These are phyloP conservation scores for Ulmus americana DNA, from an alignment of 331 rosid genomes.

Conservation along the genomic window DNA sequence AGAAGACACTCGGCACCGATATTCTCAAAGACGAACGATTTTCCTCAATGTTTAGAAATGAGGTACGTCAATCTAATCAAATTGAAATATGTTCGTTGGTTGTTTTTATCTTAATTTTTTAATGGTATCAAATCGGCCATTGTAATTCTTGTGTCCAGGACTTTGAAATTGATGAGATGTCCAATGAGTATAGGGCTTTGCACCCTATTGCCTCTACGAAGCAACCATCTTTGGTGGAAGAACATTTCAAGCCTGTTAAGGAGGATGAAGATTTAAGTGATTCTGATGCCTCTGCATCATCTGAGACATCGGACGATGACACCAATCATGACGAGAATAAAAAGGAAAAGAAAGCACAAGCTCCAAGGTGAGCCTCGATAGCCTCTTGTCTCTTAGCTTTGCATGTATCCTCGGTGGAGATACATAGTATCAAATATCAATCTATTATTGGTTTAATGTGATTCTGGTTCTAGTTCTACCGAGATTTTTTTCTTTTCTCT, in stretches of 20 bases:
- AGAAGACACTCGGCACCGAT: constrained; percentile 39
- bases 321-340: constrained; percentile 12
- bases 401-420: background rate
- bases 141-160: constrained; percentile 40
- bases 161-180: constrained; percentile 58
- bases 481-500: background rate
- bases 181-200: constrained; percentile 66
- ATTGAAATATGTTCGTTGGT: background rate
- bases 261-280: constrained; percentile 56
- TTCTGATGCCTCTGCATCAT: constrained; percentile 41
- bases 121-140: background rate
- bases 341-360: constrained; percentile 34
- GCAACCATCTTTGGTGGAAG: constrained; percentile 62
- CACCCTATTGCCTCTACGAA: constrained; percentile 78
- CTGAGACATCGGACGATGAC: constrained; percentile 42
- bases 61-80: constrained; percentile 42
- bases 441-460: too few species aligned
- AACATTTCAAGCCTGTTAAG: constrained; percentile 68
- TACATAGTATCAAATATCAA: too few species aligned
- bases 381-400: background rate
- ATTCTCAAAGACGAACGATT: constrained; percentile 74
- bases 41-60: constrained; percentile 40
- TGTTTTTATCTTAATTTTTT: background rate
- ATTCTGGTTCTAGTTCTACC: too few species aligned
- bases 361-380: constrained; percentile 54